These are phyloP conservation scores for Carex littledalei DNA, from an alignment of 176 grass and related monocot species.

Conservation along the genomic window DNA sequence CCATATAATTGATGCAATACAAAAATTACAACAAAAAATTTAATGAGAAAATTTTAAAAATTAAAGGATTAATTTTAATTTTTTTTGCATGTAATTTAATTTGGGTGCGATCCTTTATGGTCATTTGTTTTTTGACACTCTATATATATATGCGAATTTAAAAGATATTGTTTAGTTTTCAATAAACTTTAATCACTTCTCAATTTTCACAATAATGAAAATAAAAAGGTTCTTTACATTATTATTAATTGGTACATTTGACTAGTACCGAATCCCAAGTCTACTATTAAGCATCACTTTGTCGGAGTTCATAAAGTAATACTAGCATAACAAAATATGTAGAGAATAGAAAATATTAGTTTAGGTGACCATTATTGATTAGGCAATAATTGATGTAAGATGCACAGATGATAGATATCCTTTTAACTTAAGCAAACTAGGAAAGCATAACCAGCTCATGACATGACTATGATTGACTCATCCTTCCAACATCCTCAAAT, in stretches of 20 bases:
- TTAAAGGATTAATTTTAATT: too few relatives aligned
- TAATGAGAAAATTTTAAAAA: neutral
- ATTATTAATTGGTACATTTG: neutral
- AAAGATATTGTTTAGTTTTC: too few relatives aligned
- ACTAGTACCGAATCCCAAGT: slow-evolving; percentile 1
- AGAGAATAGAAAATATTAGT: neutral
- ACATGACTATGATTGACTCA: slow-evolving; percentile 12
- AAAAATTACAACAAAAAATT: neutral
- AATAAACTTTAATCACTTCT: too few relatives aligned
- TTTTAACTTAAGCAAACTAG: neutral
- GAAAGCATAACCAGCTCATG: slow-evolving; percentile 15
- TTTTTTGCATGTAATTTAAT: neutral
- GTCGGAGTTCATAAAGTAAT: neutral
- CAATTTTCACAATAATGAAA: neutral
- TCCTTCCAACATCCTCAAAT: slow-evolving; percentile 4
- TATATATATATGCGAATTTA: neutral
- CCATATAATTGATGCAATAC: neutral
- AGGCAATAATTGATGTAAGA: slow-evolving; percentile 13
- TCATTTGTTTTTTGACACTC: neutral
- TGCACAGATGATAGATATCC: neutral
- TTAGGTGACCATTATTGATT: slow-evolving; percentile 12
- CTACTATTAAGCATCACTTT: neutral
- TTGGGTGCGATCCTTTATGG: neutral
- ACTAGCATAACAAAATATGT: neutral
- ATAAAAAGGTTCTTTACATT: neutral